Evolutionary conservation across 1,284 basidiomycete genomes (phyloP).

Genomic region (Neotropicomus parvogracilis): DNA sequence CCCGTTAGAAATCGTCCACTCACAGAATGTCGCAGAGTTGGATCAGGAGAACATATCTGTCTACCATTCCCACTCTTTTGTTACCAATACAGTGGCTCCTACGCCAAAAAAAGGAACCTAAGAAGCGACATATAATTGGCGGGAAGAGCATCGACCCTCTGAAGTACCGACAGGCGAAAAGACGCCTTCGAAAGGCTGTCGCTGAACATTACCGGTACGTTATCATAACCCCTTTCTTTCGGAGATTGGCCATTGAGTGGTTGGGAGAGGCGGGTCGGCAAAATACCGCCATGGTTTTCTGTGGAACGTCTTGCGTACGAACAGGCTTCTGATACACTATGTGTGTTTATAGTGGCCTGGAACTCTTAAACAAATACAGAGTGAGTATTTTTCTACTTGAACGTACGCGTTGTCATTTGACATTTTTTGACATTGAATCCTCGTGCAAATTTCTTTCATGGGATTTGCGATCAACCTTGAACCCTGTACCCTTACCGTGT

Average conservation of each 20-base stretch:
- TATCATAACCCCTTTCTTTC: neutral
- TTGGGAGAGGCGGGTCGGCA: neutral
- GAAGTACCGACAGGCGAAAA: conserved; percentile 79
- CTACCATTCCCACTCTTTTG: conserved; percentile 7
- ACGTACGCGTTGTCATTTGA: conserved; percentile 8
- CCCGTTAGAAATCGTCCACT: conserved; percentile 19
- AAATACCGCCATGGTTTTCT: neutral
- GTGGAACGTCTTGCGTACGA: neutral
- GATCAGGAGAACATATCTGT: conserved; percentile 12
- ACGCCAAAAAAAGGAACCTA: neutral
- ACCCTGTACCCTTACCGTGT: neutral
- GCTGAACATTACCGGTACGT: conserved; percentile 79
- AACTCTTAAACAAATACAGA: conserved; percentile 83
- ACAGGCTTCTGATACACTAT: conserved; percentile 11
- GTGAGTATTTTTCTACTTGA: conserved; percentile 39
- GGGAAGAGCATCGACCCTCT: conserved; percentile 53
- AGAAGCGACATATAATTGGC: neutral
- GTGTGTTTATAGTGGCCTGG: conserved; percentile 50
- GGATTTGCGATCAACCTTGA: neutral
- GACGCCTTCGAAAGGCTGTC: conserved; percentile 77
- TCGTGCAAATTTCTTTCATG: neutral
- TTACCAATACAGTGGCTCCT: neutral
- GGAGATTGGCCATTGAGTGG: neutral
- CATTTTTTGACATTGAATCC: neutral
- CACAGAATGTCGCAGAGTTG: conserved; percentile 9